These are phyloP conservation scores for Pseudopyrenochaeta lycopersici DNA, from an alignment of 2,329 filamentous ascomycete species.

Conservation along the genomic window DNA sequence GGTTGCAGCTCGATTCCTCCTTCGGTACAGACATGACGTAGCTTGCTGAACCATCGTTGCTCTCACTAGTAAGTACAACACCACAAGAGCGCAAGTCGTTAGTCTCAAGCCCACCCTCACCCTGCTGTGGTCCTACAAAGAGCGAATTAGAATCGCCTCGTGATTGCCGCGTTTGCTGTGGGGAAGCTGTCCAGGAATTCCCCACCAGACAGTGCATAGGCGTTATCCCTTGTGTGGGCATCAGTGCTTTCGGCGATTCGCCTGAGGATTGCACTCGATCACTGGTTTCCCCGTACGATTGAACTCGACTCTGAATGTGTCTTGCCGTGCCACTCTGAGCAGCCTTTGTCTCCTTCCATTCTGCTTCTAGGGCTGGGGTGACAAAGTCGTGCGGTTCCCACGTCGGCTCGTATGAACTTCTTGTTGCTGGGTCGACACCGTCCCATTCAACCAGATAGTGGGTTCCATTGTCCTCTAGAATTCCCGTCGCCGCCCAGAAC, in stretches of 20 bases:
- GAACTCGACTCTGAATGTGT: slow-evolving; percentile 4
- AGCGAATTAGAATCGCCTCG: slow-evolving; percentile 3
- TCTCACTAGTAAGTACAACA: slow-evolving; percentile 5
- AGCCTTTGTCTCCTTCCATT: slow-evolving; percentile 8
- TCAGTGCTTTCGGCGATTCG: slow-evolving; percentile 3
- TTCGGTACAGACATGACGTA: slow-evolving; percentile 5
- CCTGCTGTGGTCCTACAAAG: slow-evolving; percentile 5
- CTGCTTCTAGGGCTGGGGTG: slow-evolving; percentile 9
- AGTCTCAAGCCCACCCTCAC: slow-evolving; percentile 4
- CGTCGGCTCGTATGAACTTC: slow-evolving; percentile 5
- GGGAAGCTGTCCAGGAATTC: slow-evolving; percentile 5
- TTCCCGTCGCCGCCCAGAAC: slow-evolving; percentile 11
- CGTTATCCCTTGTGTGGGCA: no score
- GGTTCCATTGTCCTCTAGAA: slow-evolving; percentile 8
- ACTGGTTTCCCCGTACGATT: slow-evolving; percentile 5
- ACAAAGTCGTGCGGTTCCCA: slow-evolving; percentile 12
- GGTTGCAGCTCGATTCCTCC: slow-evolving; percentile 7
- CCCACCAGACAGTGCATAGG: no score
- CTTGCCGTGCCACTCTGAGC: slow-evolving; percentile 4
- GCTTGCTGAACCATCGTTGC: slow-evolving; percentile 2
- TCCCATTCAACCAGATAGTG: slow-evolving; percentile 11
- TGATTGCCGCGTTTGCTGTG: slow-evolving; percentile 6
- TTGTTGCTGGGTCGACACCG: slow-evolving; percentile 6
- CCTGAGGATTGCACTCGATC: slow-evolving; percentile 1
- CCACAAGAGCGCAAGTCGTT: slow-evolving; percentile 2